phyloP scores from a whole-genome alignment of 2,329 filamentous ascomycete genomes.

The Aschersonia sp. region DNA sequence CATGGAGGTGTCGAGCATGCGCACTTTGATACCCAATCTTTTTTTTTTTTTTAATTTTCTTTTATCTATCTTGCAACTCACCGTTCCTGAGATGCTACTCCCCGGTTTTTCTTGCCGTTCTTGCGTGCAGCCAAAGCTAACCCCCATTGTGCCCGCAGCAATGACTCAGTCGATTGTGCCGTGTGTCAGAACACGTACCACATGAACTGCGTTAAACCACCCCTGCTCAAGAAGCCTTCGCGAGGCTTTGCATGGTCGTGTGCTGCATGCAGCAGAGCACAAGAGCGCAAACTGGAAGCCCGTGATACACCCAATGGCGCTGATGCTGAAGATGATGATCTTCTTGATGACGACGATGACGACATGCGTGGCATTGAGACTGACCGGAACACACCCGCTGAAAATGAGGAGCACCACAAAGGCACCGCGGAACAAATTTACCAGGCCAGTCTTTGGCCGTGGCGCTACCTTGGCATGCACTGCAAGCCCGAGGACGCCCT shows the following conservation, averaged over 20 bases:
- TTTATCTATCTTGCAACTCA: too few species aligned
- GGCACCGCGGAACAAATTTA: constrained; percentile 78
- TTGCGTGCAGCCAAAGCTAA: neutral
- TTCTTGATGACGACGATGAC: constrained; percentile 58
- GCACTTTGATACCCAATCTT: too few species aligned
- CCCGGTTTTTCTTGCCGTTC: too few species aligned
- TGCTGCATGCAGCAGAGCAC: constrained; percentile 87
- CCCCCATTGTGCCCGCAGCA: constrained; percentile 30
- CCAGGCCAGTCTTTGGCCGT: constrained; percentile 89
- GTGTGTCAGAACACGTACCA: constrained; percentile 93
- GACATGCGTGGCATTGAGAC: constrained; percentile 39
- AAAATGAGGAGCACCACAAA: constrained; percentile 40
- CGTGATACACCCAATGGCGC: constrained; percentile 66
- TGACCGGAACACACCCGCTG: constrained; percentile 48
- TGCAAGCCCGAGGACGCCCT: constrained; percentile 90
- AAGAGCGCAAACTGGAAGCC: constrained; percentile 83
- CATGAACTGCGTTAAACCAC: constrained; percentile 93
- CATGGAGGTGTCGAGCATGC: too few species aligned
- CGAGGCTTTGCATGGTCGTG: constrained; percentile 98
- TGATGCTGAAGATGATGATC: constrained; percentile 54
- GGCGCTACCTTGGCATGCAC: constrained; percentile 88
- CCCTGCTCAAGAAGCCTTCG: constrained; percentile 86
- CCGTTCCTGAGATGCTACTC: too few species aligned
- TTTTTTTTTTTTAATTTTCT: too few species aligned
- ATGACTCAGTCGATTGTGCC: constrained; percentile 92